Evolutionary conservation across 345 rosid genomes (phyloP), one percentile per base, ranked within the genome.

Genomic region (Aethionema arabicum): DNA sequence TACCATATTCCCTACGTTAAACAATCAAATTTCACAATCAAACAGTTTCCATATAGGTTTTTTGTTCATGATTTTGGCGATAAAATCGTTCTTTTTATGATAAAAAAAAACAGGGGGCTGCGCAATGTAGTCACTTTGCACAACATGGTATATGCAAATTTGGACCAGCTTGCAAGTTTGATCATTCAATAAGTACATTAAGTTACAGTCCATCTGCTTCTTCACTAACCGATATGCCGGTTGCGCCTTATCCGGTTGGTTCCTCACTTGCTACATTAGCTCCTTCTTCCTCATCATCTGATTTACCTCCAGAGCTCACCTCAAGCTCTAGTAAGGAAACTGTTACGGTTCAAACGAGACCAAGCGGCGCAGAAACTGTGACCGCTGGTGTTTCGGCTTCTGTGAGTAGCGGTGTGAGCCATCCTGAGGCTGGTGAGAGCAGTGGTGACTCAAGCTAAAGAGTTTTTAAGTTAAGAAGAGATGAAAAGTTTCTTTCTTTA

Each of bases 181-280:
- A 90, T 56, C 96, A 95, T 80, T 82, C 95, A 29, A 70, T 79
- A 67, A 82, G 75, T 8, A 46, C 75, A 1, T 68, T 78, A 15
- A 82, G 84, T 68, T 85, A 85, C 83, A 87, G 81, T 61, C 81
- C 87, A 8, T 87, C 93, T 11, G 86, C 85, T 16, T 88, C 95
- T 73, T 87, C 95, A 14, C 81, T 90, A 30, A 70, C 79, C 9
- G 96, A 86, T 69, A 80, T 90, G 86, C 85, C 90, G 0, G 80
- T 84, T 7, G 79, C 82, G 5, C 86, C 96, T 32, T 85, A 84
- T 61, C 84, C 86, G 21, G 85, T 82, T 44, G 95, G 92, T 59
- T 79, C 87, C 57, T 76, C 92, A 27, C 68, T 67, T 8, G 40
- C 59, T 48, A 65, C 71, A 31, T 39, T 72, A 61, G 76, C 72